Evolutionary conservation across 257 asterid genomes (phyloP), one percentile per base, ranked within the genome.

Genomic region (Nyctanthes arbortristis): DNA sequence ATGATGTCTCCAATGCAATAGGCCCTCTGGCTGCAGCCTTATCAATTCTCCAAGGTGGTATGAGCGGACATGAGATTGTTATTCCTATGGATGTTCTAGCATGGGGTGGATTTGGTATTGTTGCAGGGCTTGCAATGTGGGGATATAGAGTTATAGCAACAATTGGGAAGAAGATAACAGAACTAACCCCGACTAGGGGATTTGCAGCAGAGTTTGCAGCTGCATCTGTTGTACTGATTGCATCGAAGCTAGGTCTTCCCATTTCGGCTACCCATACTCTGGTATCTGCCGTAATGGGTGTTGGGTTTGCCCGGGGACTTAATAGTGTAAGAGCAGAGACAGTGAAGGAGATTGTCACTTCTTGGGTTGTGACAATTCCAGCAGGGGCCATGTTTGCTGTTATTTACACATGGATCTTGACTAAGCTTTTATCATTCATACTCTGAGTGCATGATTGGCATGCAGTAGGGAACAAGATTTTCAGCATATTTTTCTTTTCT

Each of bases 181-280:
- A 93, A 72, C 52, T 93, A 18, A 93, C 98, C 0, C 98, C 98
- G 5, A 93, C 97, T 0, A 77, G 98, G 67, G 97, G 97, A 22
- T 93, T 93, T 75, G 97, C 97, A 3, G 98, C 96, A 0, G 98
- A 90, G 84, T 88, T 93, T 83, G 98, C 98, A 13, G 98, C 98
- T 5, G 98, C 98, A 1, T 93, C 91, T 0, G 98, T 93, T 3
- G 97, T 93, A 29, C 79, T 93, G 16, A 79, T 83, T 67, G 97
- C 97, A 0, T 90, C 97, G 0, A 93, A 90, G 71, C 83, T 90
- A 1, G 98, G 96, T 22, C 80, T 93, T 6, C 98, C 98, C 3
- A 93, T 90, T 74, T 90, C 98, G 3, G 97, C 96, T 8, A 90
- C 98, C 1, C 98, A 90, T 67, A 93, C 98, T 0, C 86, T 93